Evolutionary conservation across 495 filamentous ascomycete species (phyloP).

Genomic region (Aspergillus kassunensis): DNA sequence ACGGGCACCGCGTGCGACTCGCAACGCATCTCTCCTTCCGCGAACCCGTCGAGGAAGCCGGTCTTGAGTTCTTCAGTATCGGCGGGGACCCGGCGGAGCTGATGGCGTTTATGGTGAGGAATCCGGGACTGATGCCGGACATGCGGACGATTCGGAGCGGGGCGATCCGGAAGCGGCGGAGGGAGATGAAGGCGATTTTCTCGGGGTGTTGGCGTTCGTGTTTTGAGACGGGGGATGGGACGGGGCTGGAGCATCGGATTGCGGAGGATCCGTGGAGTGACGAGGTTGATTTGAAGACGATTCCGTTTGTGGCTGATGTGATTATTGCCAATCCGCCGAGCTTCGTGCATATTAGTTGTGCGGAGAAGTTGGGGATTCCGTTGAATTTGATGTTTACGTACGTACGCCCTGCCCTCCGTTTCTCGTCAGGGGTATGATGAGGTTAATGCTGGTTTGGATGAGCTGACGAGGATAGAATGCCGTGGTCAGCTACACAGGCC

Average conservation of each 20-base stretch:
- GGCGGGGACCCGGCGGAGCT: conserved; percentile 75
- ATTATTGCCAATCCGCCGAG: conserved; percentile 85
- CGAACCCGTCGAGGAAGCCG: conserved; percentile 62
- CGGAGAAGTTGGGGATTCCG: conserved; percentile 75
- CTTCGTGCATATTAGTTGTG: conserved; percentile 77
- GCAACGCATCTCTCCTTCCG: conserved; percentile 74
- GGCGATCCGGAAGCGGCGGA: conserved; percentile 61
- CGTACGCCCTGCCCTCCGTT: too few relatives aligned
- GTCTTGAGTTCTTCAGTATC: conserved; percentile 74
- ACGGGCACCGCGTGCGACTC: conserved; percentile 72
- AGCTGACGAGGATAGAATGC: conserved; percentile 46
- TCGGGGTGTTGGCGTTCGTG: conserved; percentile 79
- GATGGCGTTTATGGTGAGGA: conserved; percentile 87
- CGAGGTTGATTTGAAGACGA: conserved; percentile 28
- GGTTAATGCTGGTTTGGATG: not conserved
- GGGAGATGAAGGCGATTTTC: conserved; percentile 65
- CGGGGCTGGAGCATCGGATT: conserved; percentile 33
- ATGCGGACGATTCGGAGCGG: conserved; percentile 63
- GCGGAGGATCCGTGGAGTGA: conserved; percentile 38
- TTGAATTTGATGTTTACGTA: conserved; percentile 83
- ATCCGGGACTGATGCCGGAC: conserved; percentile 73
- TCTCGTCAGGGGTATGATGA: not conserved
- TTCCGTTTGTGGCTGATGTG: conserved; percentile 71
- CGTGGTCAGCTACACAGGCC: conserved; percentile 49
- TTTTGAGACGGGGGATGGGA: conserved; percentile 59